Percentiles rank a stretch among this genome's conserved stretches.
Conservation (phyloP, 768 basidiomycete species). For the Gyrodon lividus region DNA sequence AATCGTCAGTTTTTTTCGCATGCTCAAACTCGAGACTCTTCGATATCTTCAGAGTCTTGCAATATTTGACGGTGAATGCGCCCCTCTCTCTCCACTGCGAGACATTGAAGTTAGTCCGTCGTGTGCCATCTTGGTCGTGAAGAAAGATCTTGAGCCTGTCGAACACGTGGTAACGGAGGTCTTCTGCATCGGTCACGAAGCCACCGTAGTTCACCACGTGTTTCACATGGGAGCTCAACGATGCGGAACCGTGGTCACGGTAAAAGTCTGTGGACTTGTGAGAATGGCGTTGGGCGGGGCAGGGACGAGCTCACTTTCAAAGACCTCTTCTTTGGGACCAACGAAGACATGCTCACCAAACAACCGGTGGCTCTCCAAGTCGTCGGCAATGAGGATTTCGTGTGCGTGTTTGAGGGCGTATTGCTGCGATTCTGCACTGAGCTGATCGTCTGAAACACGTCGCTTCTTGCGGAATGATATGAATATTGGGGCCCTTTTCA, state of each 20-base stretch:
- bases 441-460: slow-evolving; percentile 33
- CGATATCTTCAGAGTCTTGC: slow-evolving; percentile 55
- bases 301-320: slow-evolving; percentile 61
- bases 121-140: slow-evolving; percentile 71
- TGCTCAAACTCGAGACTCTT: slow-evolving; percentile 55
- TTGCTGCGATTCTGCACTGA: slow-evolving; percentile 24
- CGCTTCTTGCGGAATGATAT: slow-evolving; percentile 55
- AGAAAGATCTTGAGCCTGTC: slow-evolving; percentile 84
- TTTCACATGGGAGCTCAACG: slow-evolving; percentile 65
- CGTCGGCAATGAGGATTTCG: slow-evolving; percentile 78
- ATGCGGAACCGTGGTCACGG: slow-evolving; percentile 61
- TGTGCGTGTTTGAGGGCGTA: slow-evolving; percentile 65
- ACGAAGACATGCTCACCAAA: slow-evolving; percentile 71
- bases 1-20: not conserved
- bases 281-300: not conserved
- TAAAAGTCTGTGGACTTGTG: slow-evolving; percentile 57
- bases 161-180: slow-evolving; percentile 59
- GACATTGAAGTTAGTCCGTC: slow-evolving; percentile 50
- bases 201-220: slow-evolving; percentile 62
- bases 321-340: slow-evolving; percentile 82
- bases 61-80: slow-evolving; percentile 66
- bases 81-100: slow-evolving; percentile 55
- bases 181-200: slow-evolving; percentile 40
- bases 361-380: slow-evolving; percentile 67
- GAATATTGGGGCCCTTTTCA: slow-evolving; percentile 68